Evolutionary conservation across 192 early-diverging fungal species (phyloP).

Genomic region (Coemansia sp.): DNA sequence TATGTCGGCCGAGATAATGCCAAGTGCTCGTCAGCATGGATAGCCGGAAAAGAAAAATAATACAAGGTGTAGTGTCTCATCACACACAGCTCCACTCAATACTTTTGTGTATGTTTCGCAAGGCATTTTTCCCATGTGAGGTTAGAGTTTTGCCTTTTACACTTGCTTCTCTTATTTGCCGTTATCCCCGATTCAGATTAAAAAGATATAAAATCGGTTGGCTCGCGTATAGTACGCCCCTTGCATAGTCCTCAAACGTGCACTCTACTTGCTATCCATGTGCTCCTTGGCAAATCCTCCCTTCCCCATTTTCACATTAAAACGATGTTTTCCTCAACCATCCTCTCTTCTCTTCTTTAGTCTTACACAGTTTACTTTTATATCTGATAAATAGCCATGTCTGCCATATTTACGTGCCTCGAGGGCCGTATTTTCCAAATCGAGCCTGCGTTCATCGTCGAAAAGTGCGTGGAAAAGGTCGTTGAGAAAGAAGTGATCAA

Average conservation of each 20-base stretch:
- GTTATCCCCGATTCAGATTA: not conserved
- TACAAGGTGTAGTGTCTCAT: not conserved
- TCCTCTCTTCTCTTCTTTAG: not conserved
- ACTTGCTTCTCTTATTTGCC: not conserved
- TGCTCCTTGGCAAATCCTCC: not conserved
- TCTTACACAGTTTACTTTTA: not conserved
- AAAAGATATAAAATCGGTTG: not conserved
- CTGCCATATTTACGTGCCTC: constrained; percentile 38
- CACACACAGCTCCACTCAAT: not conserved
- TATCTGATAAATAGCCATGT: constrained; percentile 16
- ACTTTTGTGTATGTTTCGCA: too few species aligned
- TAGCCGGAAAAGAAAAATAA: not conserved
- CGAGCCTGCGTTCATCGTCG: constrained; percentile 45
- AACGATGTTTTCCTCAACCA: not conserved
- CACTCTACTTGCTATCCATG: not conserved
- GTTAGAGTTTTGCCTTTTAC: not conserved
- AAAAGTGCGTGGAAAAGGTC: constrained; percentile 44
- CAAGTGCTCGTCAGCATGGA: too few species aligned
- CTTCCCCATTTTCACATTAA: not conserved
- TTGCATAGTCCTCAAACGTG: not conserved
- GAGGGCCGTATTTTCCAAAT: constrained; percentile 48
- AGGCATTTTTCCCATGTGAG: not conserved
- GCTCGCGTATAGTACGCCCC: not conserved
- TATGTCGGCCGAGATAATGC: too few species aligned
- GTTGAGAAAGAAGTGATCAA: constrained; percentile 46